These are phyloP conservation scores for Talaromyces stipitatus DNA, from an alignment of 495 filamentous ascomycete genomes.

Conservation along the genomic window DNA sequence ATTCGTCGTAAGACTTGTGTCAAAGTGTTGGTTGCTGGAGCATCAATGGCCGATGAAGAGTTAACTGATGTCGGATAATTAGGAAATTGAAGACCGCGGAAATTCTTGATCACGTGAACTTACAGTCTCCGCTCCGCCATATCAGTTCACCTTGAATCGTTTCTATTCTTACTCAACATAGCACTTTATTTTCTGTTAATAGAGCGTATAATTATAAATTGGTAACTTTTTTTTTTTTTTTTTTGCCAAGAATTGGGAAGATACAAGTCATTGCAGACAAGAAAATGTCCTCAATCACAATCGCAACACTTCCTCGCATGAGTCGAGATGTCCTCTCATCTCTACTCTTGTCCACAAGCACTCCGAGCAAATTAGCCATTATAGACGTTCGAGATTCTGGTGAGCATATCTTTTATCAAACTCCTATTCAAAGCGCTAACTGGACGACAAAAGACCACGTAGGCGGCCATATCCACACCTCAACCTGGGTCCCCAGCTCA, in stretches of 20 bases:
- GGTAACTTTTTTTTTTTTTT: too few species aligned
- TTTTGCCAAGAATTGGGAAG: not conserved
- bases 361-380: conserved; percentile 51
- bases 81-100: not conserved
- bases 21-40: not conserved
- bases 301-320: conserved; percentile 58
- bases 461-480: conserved; percentile 77
- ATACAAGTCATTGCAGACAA: not conserved
- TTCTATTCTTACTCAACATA: not conserved
- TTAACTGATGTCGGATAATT: not conserved
- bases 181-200: not conserved
- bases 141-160: not conserved
- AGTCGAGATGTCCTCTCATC: conserved; percentile 53
- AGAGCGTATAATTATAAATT: too few species aligned
- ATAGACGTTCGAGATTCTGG: conserved; percentile 86
- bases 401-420: conserved; percentile 14
- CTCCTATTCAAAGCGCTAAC: not conserved
- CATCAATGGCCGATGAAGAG: not conserved
- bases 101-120: not conserved
- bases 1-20: not conserved
- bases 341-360: conserved; percentile 26
- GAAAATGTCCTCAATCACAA: conserved; percentile 48
- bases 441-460: conserved; percentile 63
- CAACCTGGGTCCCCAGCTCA: conserved; percentile 65
- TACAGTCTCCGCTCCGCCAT: not conserved